Evolutionary conservation across 163 green algal species (phyloP), one percentile per base, ranked within the genome.

Genomic region (Scenedesmus sp.): DNA sequence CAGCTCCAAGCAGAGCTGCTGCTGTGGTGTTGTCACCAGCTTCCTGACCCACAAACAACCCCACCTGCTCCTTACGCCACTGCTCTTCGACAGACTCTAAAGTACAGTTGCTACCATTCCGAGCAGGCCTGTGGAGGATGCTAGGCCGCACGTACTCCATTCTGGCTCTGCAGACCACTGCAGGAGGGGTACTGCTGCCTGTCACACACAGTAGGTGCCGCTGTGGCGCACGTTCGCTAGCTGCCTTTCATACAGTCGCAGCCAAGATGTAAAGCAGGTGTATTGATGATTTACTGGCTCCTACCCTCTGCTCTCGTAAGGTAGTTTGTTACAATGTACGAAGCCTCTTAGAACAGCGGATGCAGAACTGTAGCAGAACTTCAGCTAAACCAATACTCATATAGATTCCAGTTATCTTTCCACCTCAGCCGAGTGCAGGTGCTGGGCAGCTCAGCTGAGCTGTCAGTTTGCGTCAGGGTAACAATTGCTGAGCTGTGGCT

Each of bases 11-110:
- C 51, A n/a, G 56, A 70, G 2, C 37, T 49, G 51, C 82, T 20
- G 16, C 82, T 37, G 59, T 10, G 22, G 18, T 22, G 16, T 49
- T n/a, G 18, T 20, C 2, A 51, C 37, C 15, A 43, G 20, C 56
- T 16, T 35, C 22, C 82, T 53, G 40, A 72, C 83, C 24, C 68
- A 22, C 18, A 56, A 3, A 0, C 49, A 30, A 5, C n/a, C 84
- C 40, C 82, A 82, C 84, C 61, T 89, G 84, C 61, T 89, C 84
- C 65, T n/a, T 61, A 35, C 65, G 84, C 51, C 59, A 89, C 40
- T 89, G 84, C 61, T 89, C 84, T 2, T 89, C 84, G 37, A 65
- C 40, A 61, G 59, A 49, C 53, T 87, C 82, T 40, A 49, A 16
- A 26, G 82, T 87, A 20, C 82, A 87, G 33, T 86, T 86, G 26